Evolutionary conservation across 2,329 filamentous ascomycete genomes (phyloP), one percentile per base, ranked within the genome.

Genomic region (Bipolaris gigantea): DNA sequence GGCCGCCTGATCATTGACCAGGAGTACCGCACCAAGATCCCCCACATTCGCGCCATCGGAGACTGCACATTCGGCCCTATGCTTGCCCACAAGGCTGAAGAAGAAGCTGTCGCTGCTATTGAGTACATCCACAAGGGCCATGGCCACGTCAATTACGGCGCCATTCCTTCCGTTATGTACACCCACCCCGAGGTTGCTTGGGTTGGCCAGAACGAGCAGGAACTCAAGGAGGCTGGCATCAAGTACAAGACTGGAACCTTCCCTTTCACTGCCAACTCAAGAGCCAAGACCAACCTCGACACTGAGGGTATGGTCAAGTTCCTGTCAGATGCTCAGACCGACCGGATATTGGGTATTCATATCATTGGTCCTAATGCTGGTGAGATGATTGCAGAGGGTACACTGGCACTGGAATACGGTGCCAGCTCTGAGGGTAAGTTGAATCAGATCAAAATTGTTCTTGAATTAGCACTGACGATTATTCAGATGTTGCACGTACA

Each of bases 101-200:
- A 99, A 80, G 94, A 99, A 80, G 94, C 85, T 56, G 92, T 97
- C 61, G 94, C 94, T 30, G 93, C 88, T 53, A 83, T 97, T 60
- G 94, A 99, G 79, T 97, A 92, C 83, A 94, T 99, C 79, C 93
- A 90, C 81, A 97, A 97, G 83, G 92, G 92, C 63, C 89, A 95
- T 78, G 94, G 94, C 55, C 94, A 99, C 78, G 94, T 99, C 79
- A 99, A 99, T 88, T 99, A 99, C 80, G 90, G 86, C 71, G 90
- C 89, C 76, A 99, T 99, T 73, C 94, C 94, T 63, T 94, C 90
- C 32, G 94, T 99, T 80, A 99, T 99, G 94, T 99, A 99, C 85
- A 97, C 94, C 10, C 89, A 97, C 81, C 94, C 94, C 32, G 94
- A 99, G 78, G 94, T 97, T 63, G 92, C 94, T 33, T 99, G 94